Conservation (phyloP, 2,329 filamentous ascomycete genomes). For the Aspergillus fijiensis region DNA sequence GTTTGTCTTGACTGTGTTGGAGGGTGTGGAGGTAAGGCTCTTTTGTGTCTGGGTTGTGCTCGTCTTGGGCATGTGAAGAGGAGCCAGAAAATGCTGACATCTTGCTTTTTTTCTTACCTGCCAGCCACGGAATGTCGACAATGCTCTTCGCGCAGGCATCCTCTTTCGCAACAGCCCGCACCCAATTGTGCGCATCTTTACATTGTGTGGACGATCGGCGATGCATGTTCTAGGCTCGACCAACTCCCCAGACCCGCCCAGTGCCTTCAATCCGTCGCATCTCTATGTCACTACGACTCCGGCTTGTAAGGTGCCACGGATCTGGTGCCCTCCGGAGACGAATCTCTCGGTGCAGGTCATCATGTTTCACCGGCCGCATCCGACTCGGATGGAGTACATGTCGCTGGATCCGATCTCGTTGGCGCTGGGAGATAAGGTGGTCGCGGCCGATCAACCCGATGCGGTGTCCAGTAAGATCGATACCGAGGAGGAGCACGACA, state of each 20-base stretch:
- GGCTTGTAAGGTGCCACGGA: conserved; percentile 61
- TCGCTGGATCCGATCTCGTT: conserved; percentile 86
- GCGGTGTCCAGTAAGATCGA: conserved; percentile 59
- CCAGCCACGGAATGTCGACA: conserved; percentile 77
- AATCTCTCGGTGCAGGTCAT: conserved; percentile 80
- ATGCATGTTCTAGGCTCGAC: conserved; percentile 84
- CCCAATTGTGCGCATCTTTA: conserved; percentile 74
- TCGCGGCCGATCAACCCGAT: conserved; percentile 32
- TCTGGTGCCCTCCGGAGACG: conserved; percentile 66
- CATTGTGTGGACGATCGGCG: conserved; percentile 76
- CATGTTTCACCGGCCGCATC: conserved; percentile 81
- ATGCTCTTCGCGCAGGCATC: conserved; percentile 78
- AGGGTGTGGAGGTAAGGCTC: conserved; percentile 77
- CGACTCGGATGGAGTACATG: conserved; percentile 91
- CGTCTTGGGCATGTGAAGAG: background rate
- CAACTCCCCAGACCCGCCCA: conserved; percentile 59
- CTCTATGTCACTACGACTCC: conserved; percentile 60
- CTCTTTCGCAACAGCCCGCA: conserved; percentile 81
- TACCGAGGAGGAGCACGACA: conserved; percentile 68
- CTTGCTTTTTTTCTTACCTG: background rate
- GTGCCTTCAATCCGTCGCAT: conserved; percentile 65
- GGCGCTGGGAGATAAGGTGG: conserved; percentile 72
- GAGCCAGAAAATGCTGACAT: background rate
- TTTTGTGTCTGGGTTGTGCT: conserved; percentile 8
- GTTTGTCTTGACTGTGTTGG: conserved; percentile 83